Conservation (phyloP, 257 asterid genomes). For the Solanum chaucha region DNA sequence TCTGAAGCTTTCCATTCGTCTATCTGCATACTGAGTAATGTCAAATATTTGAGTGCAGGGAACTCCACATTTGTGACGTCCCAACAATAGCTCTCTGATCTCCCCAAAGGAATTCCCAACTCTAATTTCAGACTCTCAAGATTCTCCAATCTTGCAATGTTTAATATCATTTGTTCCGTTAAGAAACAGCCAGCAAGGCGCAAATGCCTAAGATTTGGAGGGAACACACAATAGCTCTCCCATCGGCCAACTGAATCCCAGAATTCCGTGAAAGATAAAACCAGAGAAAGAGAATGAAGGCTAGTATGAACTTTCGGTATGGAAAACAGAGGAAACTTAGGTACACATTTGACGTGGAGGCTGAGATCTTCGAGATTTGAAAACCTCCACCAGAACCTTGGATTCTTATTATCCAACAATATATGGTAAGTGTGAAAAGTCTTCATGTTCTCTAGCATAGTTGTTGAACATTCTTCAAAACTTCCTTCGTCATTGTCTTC, state of each 20-base stretch:
- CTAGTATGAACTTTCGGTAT: neutral
- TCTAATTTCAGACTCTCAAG: neutral
- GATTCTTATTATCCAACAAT: fast-evolving
- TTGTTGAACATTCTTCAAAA: neutral
- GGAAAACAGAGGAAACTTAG: neutral
- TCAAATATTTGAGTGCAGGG: neutral
- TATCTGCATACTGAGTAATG: fast-evolving
- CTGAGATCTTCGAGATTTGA: neutral
- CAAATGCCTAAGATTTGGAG: no score
- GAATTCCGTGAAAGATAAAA: no score
- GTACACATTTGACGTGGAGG: fast-evolving
- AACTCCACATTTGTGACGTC: neutral
- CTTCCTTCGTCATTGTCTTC: neutral
- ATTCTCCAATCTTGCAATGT: neutral
- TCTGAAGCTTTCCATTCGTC: neutral
- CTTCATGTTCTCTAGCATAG: neutral
- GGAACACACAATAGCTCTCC: no score
- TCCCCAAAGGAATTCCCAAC: neutral
- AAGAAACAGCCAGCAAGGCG: no score
- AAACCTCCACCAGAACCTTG: neutral
- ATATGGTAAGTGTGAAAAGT: neutral
- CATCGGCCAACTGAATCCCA: neutral
- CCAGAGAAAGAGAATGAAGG: neutral
- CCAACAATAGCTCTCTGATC: neutral
- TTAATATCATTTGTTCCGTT: neutral